phyloP scores from a whole-genome alignment of 495 filamentous ascomycete genomes.

The Talaromyces stipitatus region DNA sequence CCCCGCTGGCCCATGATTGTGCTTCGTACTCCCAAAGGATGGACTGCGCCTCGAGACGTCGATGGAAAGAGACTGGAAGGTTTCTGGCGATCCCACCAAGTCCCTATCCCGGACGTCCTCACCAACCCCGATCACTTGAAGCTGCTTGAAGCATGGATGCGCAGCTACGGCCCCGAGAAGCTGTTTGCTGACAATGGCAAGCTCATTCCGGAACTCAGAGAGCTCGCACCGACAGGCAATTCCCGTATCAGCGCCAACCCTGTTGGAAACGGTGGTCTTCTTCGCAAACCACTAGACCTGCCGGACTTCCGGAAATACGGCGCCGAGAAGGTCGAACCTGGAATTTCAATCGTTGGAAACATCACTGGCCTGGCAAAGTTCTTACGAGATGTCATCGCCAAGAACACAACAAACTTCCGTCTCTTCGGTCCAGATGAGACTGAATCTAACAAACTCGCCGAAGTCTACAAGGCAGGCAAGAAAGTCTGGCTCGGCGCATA shows the following conservation, averaged over 20 bases:
- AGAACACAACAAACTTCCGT: constrained; percentile 57
- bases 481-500: constrained; percentile 73
- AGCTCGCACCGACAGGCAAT: constrained; percentile 51
- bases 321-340: constrained; percentile 45
- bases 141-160: constrained; percentile 62
- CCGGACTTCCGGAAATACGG: constrained; percentile 59
- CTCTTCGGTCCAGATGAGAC: constrained; percentile 72
- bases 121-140: constrained; percentile 54
- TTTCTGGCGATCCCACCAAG: constrained; percentile 67
- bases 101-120: constrained; percentile 57
- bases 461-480: constrained; percentile 60
- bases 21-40: constrained; percentile 64
- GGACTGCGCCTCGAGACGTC: constrained; percentile 59
- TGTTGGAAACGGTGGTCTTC: constrained; percentile 57
- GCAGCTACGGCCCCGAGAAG: constrained; percentile 57
- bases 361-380: constrained; percentile 60
- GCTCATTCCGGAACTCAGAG: constrained; percentile 50
- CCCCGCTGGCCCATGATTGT: constrained; percentile 69
- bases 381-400: constrained; percentile 52
- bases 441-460: constrained; percentile 64
- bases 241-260: constrained; percentile 66
- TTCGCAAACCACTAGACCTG: constrained; percentile 54
- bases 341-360: constrained; percentile 40
- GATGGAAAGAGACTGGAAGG: constrained; percentile 58
- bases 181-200: constrained; percentile 52